phyloP scores from a whole-genome alignment of 2,329 filamentous ascomycete species.

The Bipolaris victoriae region DNA sequence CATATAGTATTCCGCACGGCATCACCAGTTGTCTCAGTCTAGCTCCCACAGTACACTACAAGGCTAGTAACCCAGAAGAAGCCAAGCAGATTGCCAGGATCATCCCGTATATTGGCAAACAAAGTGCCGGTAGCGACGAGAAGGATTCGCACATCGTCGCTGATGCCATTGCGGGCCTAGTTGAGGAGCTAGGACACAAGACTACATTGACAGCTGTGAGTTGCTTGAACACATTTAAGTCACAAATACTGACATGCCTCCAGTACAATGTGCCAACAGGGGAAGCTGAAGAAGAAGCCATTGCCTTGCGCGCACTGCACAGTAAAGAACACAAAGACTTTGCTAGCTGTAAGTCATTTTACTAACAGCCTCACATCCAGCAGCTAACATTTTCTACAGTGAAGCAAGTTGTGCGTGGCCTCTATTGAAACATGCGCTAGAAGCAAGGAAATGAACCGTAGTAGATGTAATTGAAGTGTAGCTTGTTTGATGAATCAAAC shows the following conservation, averaged over 20 bases:
- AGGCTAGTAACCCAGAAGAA: constrained; percentile 55
- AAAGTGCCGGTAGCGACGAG: constrained; percentile 51
- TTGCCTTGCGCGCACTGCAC: constrained; percentile 43
- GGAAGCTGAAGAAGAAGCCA: constrained; percentile 46
- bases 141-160: constrained; percentile 55
- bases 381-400: constrained; percentile 28
- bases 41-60: constrained; percentile 60
- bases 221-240: background rate
- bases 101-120: constrained; percentile 53
- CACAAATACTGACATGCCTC: constrained; percentile 19
- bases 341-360: constrained; percentile 35
- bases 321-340: constrained; percentile 49
- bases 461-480: background rate
- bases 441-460: background rate
- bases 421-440: constrained; percentile 29
- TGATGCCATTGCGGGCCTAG: constrained; percentile 54
- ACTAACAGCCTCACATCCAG: too few relatives aligned
- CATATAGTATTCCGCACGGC: constrained; percentile 63
- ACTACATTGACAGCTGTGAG: constrained; percentile 45
- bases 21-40: constrained; percentile 62
- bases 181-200: constrained; percentile 52
- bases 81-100: constrained; percentile 57
- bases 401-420: constrained; percentile 41
- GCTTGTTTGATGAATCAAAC: background rate
- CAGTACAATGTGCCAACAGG: constrained; percentile 47